A percentile compares a stretch with the other conserved stretches of the same genome.
These are phyloP conservation scores for Lipomyces japonicus DNA, from an alignment of 805 yeast genomes.

Conservation along the genomic window DNA sequence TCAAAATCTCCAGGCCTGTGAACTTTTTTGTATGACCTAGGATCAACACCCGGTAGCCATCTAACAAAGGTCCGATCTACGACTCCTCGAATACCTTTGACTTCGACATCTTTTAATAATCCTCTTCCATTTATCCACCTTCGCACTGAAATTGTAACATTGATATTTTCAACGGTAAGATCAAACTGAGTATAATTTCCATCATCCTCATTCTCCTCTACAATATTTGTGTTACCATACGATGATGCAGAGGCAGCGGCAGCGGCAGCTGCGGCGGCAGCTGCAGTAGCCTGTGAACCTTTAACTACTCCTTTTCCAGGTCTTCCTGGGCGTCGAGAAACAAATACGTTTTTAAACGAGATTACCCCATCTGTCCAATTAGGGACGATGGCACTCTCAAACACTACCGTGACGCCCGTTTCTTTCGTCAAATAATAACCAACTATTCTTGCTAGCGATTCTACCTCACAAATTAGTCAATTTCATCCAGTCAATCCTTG, in stretches of 20 bases:
- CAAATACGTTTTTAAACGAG: constrained; percentile 76
- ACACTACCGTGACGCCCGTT: constrained; percentile 75
- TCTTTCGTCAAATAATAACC: constrained; percentile 83
- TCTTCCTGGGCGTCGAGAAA: constrained; percentile 73
- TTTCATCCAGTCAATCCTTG: neutral
- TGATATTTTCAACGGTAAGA: constrained; percentile 78
- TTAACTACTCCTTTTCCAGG: constrained; percentile 50
- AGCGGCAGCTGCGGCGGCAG: constrained; percentile 50
- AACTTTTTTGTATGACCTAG: constrained; percentile 70
- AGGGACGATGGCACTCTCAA: constrained; percentile 92
- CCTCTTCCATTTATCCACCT: constrained; percentile 93
- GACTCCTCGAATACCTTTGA: constrained; percentile 85
- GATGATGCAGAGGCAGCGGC: constrained; percentile 10
- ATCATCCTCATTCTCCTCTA: constrained; percentile 50
- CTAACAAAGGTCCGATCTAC: constrained; percentile 84
- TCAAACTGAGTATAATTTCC: constrained; percentile 97
- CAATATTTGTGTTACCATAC: constrained; percentile 9
- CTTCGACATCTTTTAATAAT: constrained; percentile 70
- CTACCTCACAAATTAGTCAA: constrained; percentile 36
- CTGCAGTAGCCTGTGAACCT: constrained; percentile 71
- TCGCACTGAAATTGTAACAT: constrained; percentile 70
- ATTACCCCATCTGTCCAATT: constrained; percentile 88
- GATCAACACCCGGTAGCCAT: constrained; percentile 80
- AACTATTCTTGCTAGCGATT: constrained; percentile 71
- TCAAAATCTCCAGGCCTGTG: constrained; percentile 90